These are phyloP conservation scores for Hanseniaspora hatyaiensis DNA, from an alignment of 805 yeast genomes.

Conservation along the genomic window DNA sequence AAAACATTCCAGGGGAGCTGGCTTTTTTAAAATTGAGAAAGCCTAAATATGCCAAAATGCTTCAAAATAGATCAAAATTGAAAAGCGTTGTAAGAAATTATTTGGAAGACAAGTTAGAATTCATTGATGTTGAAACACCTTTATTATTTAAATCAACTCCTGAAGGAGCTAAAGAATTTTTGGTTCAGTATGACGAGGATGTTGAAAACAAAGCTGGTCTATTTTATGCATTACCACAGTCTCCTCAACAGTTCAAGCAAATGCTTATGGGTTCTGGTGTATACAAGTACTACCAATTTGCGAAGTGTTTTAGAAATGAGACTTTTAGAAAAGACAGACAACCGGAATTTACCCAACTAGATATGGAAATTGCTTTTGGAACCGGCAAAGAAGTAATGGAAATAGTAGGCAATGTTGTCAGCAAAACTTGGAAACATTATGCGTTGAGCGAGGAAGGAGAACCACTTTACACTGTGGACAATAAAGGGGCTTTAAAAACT, in stretches of 20 bases:
- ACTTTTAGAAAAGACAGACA: constrained; percentile 90
- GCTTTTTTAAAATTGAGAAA: constrained; percentile 71
- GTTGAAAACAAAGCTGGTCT: constrained; percentile 42
- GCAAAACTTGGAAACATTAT: constrained; percentile 43
- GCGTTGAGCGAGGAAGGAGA: constrained; percentile 22
- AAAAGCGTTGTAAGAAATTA: constrained; percentile 37
- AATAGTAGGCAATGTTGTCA: constrained; percentile 49
- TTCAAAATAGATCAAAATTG: constrained; percentile 46
- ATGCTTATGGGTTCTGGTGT: constrained; percentile 89
- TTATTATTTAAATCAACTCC: constrained; percentile 89
- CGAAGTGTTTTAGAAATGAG: constrained; percentile 91
- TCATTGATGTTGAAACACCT: constrained; percentile 87
- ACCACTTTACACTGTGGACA: constrained; percentile 27
- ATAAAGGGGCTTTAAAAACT: constrained; percentile 21
- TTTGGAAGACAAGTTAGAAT: constrained; percentile 34
- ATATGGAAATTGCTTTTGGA: constrained; percentile 83
- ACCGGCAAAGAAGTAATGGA: constrained; percentile 52
- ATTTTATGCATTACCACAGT: constrained; percentile 88
- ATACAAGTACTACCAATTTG: constrained; percentile 74
- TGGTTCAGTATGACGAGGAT: constrained; percentile 50
- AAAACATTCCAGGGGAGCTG: constrained; percentile 57
- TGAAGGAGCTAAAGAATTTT: constrained; percentile 92
- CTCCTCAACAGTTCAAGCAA: constrained; percentile 97
- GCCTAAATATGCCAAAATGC: constrained; percentile 42
- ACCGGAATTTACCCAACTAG: constrained; percentile 97